Evolutionary conservation across 2,329 filamentous ascomycete species (phyloP).

Genomic region (Pseudocercospora musae): DNA sequence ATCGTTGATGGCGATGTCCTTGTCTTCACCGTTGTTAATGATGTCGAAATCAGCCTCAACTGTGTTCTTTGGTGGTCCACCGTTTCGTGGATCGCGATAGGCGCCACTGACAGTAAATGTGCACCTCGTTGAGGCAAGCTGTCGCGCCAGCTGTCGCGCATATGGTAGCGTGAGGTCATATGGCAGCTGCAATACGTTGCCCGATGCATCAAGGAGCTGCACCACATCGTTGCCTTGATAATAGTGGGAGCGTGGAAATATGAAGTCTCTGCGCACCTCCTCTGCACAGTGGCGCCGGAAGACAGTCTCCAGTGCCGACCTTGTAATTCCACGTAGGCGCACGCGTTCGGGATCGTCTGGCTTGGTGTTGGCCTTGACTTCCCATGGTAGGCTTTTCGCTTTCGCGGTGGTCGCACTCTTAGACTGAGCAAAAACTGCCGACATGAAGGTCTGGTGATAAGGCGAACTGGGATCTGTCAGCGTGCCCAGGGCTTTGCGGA

Average conservation of each 20-base stretch:
- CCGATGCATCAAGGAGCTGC: slow-evolving; percentile 75
- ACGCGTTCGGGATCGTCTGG: slow-evolving; percentile 25
- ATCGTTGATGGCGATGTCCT: slow-evolving; percentile 84
- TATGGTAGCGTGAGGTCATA: slow-evolving; percentile 89
- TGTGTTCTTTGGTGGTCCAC: slow-evolving; percentile 76
- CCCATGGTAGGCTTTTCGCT: slow-evolving; percentile 66
- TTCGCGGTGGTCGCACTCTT: slow-evolving; percentile 54
- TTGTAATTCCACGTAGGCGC: slow-evolving; percentile 53
- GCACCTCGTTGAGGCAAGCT: slow-evolving; percentile 63
- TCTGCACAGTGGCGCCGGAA: slow-evolving; percentile 89
- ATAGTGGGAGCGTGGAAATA: slow-evolving; percentile 79
- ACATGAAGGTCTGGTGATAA: slow-evolving; percentile 85
- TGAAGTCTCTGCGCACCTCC: slow-evolving; percentile 67
- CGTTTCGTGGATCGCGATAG: slow-evolving; percentile 73
- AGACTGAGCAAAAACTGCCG: slow-evolving; percentile 67
- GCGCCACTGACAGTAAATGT: slow-evolving; percentile 86
- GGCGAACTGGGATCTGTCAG: slow-evolving; percentile 79
- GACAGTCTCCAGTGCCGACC: slow-evolving; percentile 69
- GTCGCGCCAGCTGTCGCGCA: slow-evolving; percentile 76
- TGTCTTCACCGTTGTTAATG: slow-evolving; percentile 68
- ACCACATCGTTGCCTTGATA: slow-evolving; percentile 69
- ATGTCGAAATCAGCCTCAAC: slow-evolving; percentile 97
- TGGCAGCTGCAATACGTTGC: slow-evolving; percentile 88
- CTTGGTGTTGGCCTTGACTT: slow-evolving; percentile 35
- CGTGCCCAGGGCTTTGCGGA: slow-evolving; percentile 76